Base-by-base conservation (phyloP, 2,329 filamentous ascomycete species). In the Fusarium beomiforme region DNA sequence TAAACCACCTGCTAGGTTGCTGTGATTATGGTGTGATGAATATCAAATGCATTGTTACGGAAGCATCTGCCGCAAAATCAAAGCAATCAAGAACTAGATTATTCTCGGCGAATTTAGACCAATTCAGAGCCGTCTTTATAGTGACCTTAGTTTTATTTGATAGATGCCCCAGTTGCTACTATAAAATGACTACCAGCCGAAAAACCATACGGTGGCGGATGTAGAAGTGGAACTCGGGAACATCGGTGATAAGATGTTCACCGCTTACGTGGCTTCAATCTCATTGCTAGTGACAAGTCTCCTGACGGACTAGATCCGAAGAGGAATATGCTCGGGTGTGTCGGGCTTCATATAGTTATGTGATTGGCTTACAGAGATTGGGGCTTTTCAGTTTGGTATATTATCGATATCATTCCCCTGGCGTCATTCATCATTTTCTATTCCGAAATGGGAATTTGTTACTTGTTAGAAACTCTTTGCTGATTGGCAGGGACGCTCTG, bases 401-500 rank as follows among this genome's bases (percentile, higher is more conserved):
- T 9, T 8, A 6, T 54, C 5, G 7, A 24, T 12, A 6, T 8
- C 11, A 29, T 29, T 8, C 29, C 29, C 11, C 17, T 2, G 11
- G 1, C 8, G 23, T 23, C 23, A 50, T 34, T 10, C 6, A 14
- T 8, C 5, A 11, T 14, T 9, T 3, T 8, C 29, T 29, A 29
- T 24, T 21, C n/a, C 12, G 19, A 19, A 24, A 33, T n/a, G 16
- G 26, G 26, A 21, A 55, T 44, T 31, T 33, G 37, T 24, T 17
- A n/a, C 29, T 5, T 29, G 1, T 7, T 0, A 16, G 1, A 33
- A 46, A 13, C 8, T 5, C 13, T 7, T 2, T 12, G 14, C 5
- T 33, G 0, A 33, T 24, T 55, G 11, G 37, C 4, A n/a, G 21
- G 8, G 12, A 6, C n/a, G 2, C 8, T 31, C 9, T 9, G 17